Conservation (phyloP, 2,329 filamentous ascomycete genomes). For the Colletotrichum sidae region DNA sequence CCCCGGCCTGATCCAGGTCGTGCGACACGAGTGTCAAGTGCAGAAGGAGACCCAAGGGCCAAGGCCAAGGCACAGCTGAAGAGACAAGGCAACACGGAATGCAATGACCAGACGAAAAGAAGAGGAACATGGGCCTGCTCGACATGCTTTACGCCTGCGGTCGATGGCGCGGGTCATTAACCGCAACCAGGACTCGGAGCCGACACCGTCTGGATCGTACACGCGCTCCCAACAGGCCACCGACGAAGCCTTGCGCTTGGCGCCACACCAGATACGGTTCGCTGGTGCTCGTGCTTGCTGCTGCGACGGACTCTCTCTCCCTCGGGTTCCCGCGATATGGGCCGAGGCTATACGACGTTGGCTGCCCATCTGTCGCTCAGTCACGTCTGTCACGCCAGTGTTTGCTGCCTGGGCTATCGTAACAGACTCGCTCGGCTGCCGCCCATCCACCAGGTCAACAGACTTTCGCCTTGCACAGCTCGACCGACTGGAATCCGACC, state of each 20-base stretch:
- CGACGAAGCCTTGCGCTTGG: constrained; percentile 25
- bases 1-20: constrained; percentile 26
- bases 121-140: background rate
- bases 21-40: constrained; percentile 29
- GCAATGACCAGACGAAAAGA: constrained; percentile 2
- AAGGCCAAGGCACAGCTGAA: constrained; percentile 7
- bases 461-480: too few relatives aligned
- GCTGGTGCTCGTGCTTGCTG: too few relatives aligned
- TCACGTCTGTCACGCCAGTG: too few relatives aligned
- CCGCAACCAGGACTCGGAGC: constrained; percentile 34
- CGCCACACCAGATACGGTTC: constrained; percentile 29
- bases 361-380: too few relatives aligned
- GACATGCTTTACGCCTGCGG: constrained; percentile 26
- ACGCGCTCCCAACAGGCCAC: constrained; percentile 27
- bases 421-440: too few relatives aligned
- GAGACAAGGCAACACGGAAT: constrained; percentile 23
- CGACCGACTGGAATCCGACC: too few relatives aligned
- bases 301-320: too few relatives aligned
- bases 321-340: too few relatives aligned
- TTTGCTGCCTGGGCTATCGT: too few relatives aligned
- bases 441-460: too few relatives aligned
- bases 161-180: constrained; percentile 37
- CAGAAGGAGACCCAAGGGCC: background rate
- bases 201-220: constrained; percentile 26
- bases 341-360: too few relatives aligned